phyloP scores from a whole-genome alignment of 106 monocot species.

The Chionographis japonica region DNA sequence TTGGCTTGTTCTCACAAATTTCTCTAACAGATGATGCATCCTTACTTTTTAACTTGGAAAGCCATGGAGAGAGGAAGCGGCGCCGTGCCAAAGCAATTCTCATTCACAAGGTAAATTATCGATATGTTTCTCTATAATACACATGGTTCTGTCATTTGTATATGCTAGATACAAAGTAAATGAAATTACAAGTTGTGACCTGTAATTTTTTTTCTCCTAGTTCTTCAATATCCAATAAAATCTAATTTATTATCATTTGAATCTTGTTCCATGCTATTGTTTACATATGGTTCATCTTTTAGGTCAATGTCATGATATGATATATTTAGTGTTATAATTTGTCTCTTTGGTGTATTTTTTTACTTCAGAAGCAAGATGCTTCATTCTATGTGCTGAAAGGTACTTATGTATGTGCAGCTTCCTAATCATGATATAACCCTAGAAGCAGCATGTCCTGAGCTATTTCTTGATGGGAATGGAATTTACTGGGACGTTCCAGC shows the following conservation, averaged over 20 bases:
- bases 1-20: constrained; percentile 66
- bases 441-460: constrained; percentile 73
- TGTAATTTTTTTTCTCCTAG: too few species aligned
- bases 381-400: background rate
- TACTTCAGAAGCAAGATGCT: too few species aligned
- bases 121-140: background rate
- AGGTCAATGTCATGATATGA: too few species aligned
- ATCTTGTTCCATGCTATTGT: too few species aligned
- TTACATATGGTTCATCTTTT: too few species aligned
- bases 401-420: constrained; percentile 38
- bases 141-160: background rate
- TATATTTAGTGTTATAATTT: too few species aligned
- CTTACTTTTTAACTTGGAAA: constrained; percentile 58
- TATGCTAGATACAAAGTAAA: too few species aligned
- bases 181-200: too few species aligned
- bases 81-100: constrained; percentile 50
- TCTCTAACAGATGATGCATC: constrained; percentile 53
- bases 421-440: constrained; percentile 76
- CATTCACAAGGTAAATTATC: constrained; percentile 36
- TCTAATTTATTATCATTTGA: too few species aligned
- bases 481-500: constrained; percentile 75
- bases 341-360: too few species aligned
- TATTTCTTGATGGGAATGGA: constrained; percentile 64
- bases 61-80: constrained; percentile 47
- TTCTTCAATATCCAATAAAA: too few species aligned